Evolutionary conservation across 2,329 filamentous ascomycete genomes (phyloP), one percentile per base, ranked within the genome.

Genomic region (Alternaria gansuensis): DNA sequence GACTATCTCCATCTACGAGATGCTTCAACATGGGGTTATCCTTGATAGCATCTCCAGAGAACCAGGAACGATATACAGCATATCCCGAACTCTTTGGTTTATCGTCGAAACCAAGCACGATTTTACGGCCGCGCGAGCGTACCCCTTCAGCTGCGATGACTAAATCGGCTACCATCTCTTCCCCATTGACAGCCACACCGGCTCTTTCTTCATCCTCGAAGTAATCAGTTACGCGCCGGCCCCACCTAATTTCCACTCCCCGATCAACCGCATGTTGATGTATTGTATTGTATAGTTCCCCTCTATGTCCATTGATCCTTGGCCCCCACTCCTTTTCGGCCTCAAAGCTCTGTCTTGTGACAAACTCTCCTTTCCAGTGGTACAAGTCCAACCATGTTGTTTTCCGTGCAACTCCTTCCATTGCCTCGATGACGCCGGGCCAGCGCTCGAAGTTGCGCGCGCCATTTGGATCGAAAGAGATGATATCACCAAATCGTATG

Each of bases 401-500:
- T n/a, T 79, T 72, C 57, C 85, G 84, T 62, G 82, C 84, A 13
- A 87, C 75, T 6, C 79, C 75, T 13, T 81, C 78, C 74, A 87
- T 77, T 28, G 78, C 78, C 44, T 78, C 75, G 14, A 80, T 79
- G 23, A 87, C 79, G 23, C 78, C 78, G 11, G 78, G 74, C 75
- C 76, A 76, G 34, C 86, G 82, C 54, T 82, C 73, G 63, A 88
- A 87, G 63, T 88, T 85, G 29, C 85, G 82, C 1, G 85, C 84
- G 17, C 81, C 84, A 68, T 88, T 88, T 40, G 83, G 79, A 7
- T 86, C 85, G 63, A 87, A 87, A 8, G 82, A 85, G 66, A 88
- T 88, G 63, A 88, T 87, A 74, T 88, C 84, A 40, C 86, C 87
- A 0, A 88, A 81, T 1, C 78, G 74, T 57, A 86, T 88, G 36